Evolutionary conservation across 1,284 basidiomycete species (phyloP), one percentile per base, ranked within the genome.

Genomic region (Marasmius sp.): DNA sequence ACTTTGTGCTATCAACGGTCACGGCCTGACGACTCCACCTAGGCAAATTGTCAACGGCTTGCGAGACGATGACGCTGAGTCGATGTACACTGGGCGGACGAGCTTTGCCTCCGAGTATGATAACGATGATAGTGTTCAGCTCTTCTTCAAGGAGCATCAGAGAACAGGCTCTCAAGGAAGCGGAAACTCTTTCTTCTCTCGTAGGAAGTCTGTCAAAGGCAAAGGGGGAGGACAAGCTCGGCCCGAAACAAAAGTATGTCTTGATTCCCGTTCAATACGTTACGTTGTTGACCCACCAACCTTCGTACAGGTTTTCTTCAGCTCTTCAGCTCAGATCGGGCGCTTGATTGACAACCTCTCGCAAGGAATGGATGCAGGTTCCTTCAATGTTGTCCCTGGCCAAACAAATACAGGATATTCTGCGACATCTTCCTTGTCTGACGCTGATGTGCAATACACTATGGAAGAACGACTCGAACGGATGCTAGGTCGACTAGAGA

Each of bases 21-120:
- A n/a, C 62, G 64, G 55, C 58, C 59, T 57, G 49, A 54, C 38
- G 8, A 47, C 41, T 43, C 59, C 59, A 45, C 57, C n/a, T 64
- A 92, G 90, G 90, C 88, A 87, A 61, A 91, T 93, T 65, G 89
- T 93, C 53, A 91, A 93, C 67, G 88, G 89, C 16, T 74, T 94
- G 65, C 87, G 91, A 43, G 89, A 92, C 56, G 88, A 88, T 34
- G 90, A 93, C 67, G 80, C 84, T 33, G 87, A 89, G 65, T 89
- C 86, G 51, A 74, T 83, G 65, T 89, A 89, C 68, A 82, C 81
- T 22, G 81, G 82, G 64, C 86, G 91, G 55, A 77, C 81, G 14
- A 93, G 90, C 71, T 86, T 92, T 70, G 81, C 83, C 48, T 92
- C 91, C 43, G 90, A 91, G 65, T 89, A 86, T 81, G 81, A 65